Evolutionary conservation across 192 early-diverging fungal genomes (phyloP).

Genomic region (Entomortierella chlamydospora): DNA sequence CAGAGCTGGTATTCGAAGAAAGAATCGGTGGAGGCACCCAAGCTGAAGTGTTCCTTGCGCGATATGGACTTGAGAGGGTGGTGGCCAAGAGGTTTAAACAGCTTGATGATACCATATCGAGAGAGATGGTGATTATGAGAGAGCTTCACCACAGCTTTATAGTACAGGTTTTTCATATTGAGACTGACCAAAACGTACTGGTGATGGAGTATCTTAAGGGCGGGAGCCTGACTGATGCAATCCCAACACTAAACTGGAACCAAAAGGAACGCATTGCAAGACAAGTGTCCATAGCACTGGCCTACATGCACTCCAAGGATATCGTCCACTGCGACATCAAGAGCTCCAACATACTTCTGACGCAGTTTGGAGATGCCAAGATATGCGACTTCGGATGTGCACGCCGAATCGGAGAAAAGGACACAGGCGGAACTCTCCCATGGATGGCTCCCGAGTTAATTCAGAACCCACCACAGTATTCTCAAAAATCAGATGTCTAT

Average conservation of each 20-base stretch:
- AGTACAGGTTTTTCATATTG: constrained; percentile 7
- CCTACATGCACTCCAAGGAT: constrained; percentile 14
- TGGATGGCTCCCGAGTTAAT: constrained; percentile 25
- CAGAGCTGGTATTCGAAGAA: not conserved
- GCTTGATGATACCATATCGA: not conserved
- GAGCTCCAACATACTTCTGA: constrained; percentile 25
- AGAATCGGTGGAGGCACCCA: constrained; percentile 7
- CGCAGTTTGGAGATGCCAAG: constrained; percentile 16
- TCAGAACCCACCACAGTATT: not conserved
- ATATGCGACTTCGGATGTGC: constrained; percentile 26
- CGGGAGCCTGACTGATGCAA: constrained; percentile 10
- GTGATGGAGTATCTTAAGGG: constrained; percentile 23
- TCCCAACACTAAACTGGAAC: not conserved
- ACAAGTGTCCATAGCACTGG: constrained; percentile 21
- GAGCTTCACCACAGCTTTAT: constrained; percentile 5
- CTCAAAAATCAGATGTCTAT: constrained; percentile 29
- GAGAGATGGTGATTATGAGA: not conserved
- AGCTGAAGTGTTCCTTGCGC: constrained; percentile 17
- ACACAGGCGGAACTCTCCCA: not conserved
- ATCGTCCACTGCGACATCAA: constrained; percentile 52
- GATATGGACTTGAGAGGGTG: constrained; percentile 9
- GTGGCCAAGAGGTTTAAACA: constrained; percentile 10
- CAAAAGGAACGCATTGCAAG: not conserved
- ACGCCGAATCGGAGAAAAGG: not conserved
- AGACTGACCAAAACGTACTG: not conserved